Conservation (phyloP, 2,329 filamentous ascomycete species). For the Aspergillus tanneri region DNA sequence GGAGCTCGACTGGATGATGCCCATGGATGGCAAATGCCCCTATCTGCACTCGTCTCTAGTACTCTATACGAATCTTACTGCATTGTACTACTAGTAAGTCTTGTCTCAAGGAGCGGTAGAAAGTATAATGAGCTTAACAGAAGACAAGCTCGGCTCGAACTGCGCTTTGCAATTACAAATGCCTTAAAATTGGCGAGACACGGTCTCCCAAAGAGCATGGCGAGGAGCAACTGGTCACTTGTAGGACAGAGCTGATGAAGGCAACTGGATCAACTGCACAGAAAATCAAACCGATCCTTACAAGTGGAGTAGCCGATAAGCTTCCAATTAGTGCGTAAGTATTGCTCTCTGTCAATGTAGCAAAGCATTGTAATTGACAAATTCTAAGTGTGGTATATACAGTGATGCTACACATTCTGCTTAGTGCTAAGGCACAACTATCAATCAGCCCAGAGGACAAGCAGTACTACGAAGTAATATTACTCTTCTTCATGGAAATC, state of each 20-base stretch:
- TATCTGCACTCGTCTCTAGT: conserved; percentile 15
- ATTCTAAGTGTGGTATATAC: conserved; percentile 11
- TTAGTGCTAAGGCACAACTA: conserved; percentile 15
- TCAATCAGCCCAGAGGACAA: conserved; percentile 14
- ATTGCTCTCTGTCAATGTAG: neutral
- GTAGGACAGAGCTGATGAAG: conserved; percentile 8
- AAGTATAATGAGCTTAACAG: neutral
- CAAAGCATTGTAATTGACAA: neutral
- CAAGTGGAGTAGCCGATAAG: conserved; percentile 15
- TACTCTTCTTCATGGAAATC: conserved; percentile 16
- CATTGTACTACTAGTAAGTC: conserved; percentile 17
- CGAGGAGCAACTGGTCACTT: conserved; percentile 9
- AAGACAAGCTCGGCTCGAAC: conserved; percentile 14
- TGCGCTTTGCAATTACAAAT: conserved; percentile 15
- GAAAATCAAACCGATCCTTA: conserved; percentile 14
- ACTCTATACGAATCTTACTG: conserved; percentile 13
- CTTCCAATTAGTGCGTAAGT: conserved; percentile 18
- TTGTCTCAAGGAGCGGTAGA: too few species aligned
- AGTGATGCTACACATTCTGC: conserved; percentile 15
- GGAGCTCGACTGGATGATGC: conserved; percentile 16
- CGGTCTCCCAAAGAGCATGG: conserved; percentile 7
- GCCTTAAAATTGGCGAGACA: conserved; percentile 9
- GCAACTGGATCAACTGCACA: conserved; percentile 15
- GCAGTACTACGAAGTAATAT: conserved; percentile 14
- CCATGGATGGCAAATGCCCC: conserved; percentile 12